Conservation (phyloP, 139 green algal species). For the Limnomonas spitsbergensis region DNA sequence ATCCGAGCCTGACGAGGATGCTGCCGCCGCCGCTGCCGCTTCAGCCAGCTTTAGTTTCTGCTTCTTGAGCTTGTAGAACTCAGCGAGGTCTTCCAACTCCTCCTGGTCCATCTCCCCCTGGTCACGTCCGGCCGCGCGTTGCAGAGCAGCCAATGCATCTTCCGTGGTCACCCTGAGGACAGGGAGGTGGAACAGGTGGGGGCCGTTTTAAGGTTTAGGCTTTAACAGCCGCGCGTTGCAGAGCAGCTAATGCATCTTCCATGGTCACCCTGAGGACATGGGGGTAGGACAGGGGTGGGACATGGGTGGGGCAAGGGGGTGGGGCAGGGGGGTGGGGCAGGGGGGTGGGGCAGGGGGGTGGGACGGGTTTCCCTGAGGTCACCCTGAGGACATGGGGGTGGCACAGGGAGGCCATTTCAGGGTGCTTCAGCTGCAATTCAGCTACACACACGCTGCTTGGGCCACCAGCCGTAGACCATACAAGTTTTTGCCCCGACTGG, state of each 20-base stretch:
- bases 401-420: not conserved
- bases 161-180: conserved; percentile 50
- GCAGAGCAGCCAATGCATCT: conserved; percentile 58
- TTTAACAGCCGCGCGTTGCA: conserved; percentile 43
- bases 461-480: too few relatives aligned
- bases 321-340: not conserved
- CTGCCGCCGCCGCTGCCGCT: conserved; percentile 14
- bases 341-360: too few relatives aligned
- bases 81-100: conserved; percentile 61
- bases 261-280: conserved; percentile 40
- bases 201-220: not conserved
- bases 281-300: not conserved
- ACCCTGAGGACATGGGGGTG: conserved; percentile 26
- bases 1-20: conserved; percentile 20
- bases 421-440: too few relatives aligned
- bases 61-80: conserved; percentile 63
- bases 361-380: conserved; percentile 6
- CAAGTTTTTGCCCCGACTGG: too few relatives aligned
- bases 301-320: too few relatives aligned
- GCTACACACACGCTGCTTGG: too few relatives aligned
- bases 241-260: conserved; percentile 58
- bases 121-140: conserved; percentile 42
- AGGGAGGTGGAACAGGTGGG: not conserved
- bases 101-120: conserved; percentile 43
- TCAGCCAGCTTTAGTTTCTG: conserved; percentile 40